phyloP scores from a whole-genome alignment of 208 protist genomes.

The Crithidia thermophila region DNA sequence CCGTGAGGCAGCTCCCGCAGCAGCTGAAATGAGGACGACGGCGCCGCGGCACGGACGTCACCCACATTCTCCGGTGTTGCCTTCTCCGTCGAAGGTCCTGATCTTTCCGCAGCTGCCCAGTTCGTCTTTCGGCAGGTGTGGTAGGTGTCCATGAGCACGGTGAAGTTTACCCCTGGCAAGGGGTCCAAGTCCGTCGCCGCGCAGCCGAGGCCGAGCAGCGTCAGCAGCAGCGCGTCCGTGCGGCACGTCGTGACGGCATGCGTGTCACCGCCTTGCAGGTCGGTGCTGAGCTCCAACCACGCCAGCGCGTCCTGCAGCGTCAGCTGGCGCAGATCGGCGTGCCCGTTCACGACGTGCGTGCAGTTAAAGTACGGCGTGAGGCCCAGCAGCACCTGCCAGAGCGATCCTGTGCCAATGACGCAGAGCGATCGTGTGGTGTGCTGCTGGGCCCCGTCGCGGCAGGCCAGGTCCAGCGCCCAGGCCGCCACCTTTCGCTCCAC shows the following conservation, averaged over 20 bases:
- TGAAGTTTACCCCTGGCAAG: constrained; percentile 38
- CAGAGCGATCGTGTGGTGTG: constrained; percentile 65
- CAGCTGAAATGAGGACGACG: constrained; percentile 1
- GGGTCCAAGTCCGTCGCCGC: constrained; percentile 51
- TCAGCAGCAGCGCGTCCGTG: constrained; percentile 77
- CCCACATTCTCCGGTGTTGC: background rate
- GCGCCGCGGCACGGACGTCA: background rate
- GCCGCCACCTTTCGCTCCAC: constrained; percentile 85
- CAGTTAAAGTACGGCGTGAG: constrained; percentile 78
- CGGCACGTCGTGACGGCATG: constrained; percentile 50
- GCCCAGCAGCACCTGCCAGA: constrained; percentile 72
- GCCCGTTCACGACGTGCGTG: constrained; percentile 56
- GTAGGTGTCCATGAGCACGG: constrained; percentile 61
- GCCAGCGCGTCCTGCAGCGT: constrained; percentile 57
- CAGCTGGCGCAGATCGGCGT: constrained; percentile 60
- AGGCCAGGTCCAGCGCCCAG: constrained; percentile 88
- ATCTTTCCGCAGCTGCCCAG: too few species aligned
- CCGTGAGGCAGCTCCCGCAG: constrained; percentile 8
- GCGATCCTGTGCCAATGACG: constrained; percentile 66
- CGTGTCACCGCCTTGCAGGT: constrained; percentile 46
- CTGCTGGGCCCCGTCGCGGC: constrained; percentile 52
- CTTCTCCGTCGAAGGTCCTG: too few species aligned
- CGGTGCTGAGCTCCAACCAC: constrained; percentile 70
- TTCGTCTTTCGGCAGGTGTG: constrained; percentile 1
- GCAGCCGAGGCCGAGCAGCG: constrained; percentile 64